Percentiles rank a stretch among this genome's conserved stretches.
These are phyloP conservation scores for Crucibulum laeve DNA, from an alignment of 768 basidiomycete genomes.

Conservation along the genomic window DNA sequence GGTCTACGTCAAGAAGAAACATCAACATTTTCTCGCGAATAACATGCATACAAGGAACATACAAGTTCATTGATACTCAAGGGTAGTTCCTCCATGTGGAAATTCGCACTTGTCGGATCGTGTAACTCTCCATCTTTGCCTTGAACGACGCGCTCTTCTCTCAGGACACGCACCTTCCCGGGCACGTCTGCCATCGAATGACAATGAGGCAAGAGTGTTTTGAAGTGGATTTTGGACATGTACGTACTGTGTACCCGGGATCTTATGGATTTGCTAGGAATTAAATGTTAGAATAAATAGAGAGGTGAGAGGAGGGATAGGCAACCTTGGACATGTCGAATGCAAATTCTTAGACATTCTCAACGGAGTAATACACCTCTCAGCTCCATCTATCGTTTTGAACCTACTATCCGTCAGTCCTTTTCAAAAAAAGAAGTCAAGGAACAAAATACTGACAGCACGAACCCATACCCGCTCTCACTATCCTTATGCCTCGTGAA, in stretches of 20 bases:
- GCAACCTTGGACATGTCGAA: slow-evolving; percentile 76
- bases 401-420: slow-evolving; percentile 43
- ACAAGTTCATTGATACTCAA: slow-evolving; percentile 66
- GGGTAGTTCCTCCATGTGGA: slow-evolving; percentile 83
- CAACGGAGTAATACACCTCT: slow-evolving; percentile 68
- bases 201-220: slow-evolving; percentile 13
- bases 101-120: slow-evolving; percentile 65
- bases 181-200: slow-evolving; percentile 12
- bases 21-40: slow-evolving; percentile 3
- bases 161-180: slow-evolving; percentile 11
- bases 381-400: slow-evolving; percentile 59
- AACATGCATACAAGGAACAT: neutral
- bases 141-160: slow-evolving; percentile 53
- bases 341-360: slow-evolving; percentile 74
- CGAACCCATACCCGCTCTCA: slow-evolving; percentile 73
- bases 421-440: neutral
- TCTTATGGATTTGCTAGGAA: slow-evolving; percentile 65
- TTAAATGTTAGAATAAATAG: slow-evolving; percentile 1
- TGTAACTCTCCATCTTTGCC: slow-evolving; percentile 73
- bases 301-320: slow-evolving; percentile 5
- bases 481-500: slow-evolving; percentile 81
- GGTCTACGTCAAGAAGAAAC: slow-evolving; percentile 33
- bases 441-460: slow-evolving; percentile 48
- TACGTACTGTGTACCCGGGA: slow-evolving; percentile 69
- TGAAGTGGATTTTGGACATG: slow-evolving; percentile 20